These are phyloP conservation scores for Lasiodiplodia theobromae DNA, from an alignment of 2,329 filamentous ascomycete species.

Conservation along the genomic window DNA sequence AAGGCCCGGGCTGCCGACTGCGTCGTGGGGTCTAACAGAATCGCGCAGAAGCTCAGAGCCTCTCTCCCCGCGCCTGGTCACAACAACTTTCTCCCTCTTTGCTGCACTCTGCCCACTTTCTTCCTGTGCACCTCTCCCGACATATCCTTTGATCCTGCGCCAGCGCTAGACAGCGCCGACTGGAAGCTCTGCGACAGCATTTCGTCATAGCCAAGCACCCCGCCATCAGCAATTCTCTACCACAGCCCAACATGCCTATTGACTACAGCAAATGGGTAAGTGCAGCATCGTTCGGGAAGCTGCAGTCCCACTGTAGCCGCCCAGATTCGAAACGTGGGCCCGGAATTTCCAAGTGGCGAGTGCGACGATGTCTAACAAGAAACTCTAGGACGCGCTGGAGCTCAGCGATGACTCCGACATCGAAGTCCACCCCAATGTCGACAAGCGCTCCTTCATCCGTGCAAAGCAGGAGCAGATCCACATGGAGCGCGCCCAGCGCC, in stretches of 20 bases:
- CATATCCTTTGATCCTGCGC: not conserved
- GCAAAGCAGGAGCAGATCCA: slow-evolving; percentile 99
- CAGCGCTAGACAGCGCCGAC: not conserved
- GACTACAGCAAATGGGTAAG: slow-evolving; percentile 77
- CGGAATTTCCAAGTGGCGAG: not conserved
- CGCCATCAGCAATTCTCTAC: not conserved
- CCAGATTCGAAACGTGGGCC: not conserved
- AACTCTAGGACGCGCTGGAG: slow-evolving; percentile 79
- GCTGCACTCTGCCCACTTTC: not conserved
- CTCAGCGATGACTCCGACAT: slow-evolving; percentile 98
- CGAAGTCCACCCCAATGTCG: slow-evolving; percentile 98
- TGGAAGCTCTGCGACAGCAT: not conserved
- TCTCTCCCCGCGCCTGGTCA: slow-evolving; percentile 4
- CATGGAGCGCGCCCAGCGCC: slow-evolving; percentile 83
- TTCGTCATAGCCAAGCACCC: slow-evolving; percentile 21
- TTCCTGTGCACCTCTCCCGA: not conserved
- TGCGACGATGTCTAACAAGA: not conserved
- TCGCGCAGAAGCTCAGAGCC: slow-evolving; percentile 14
- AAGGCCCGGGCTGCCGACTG: slow-evolving; percentile 18
- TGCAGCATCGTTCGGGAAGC: slow-evolving; percentile 26
- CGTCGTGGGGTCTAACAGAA: slow-evolving; percentile 22
- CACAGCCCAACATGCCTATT: slow-evolving; percentile 57
- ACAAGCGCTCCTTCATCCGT: slow-evolving; percentile 97
- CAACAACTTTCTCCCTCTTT: not conserved
- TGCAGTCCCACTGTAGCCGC: not conserved